Base-by-base conservation (phyloP, 2,329 filamentous ascomycete species). In the Paracamarosporium sp. region DNA sequence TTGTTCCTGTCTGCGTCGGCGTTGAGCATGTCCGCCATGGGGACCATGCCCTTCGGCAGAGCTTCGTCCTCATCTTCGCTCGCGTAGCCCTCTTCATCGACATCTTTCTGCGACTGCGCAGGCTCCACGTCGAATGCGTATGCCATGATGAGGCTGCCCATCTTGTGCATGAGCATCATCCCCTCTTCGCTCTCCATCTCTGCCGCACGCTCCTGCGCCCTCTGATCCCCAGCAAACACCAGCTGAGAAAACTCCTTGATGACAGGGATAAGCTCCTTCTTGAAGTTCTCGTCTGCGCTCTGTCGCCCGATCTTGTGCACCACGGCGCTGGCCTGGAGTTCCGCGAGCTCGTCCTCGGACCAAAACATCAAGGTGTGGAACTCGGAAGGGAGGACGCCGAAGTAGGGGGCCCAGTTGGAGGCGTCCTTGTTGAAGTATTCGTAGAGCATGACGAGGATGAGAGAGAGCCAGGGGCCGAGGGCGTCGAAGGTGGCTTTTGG, bases 291-390 rank as follows among this genome's bases (percentile, higher is more conserved):
- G 58, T 96, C 88, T 2, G 92, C 92, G 53, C 85, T 82, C 4
- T 85, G 80, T 64, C 87, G 91, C 46, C 92, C 93, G 62, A 97
- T 90, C 73, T 93, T 94, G 60, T 84, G 78, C 3, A 88, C 74
- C n/a, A 95, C 86, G 0, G 91, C 86, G 70, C 91, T 93, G 17
- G 89, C 90, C 77, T 94, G 89, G 8, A 97, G 84, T 67, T 89
- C 83, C 0, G 80, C 78, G 2, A 97, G 81, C 73, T 97, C 92
- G 1, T 81, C 78, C 0, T 84, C 80, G 1, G 85, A 81, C 93
- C 93, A 97, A 78, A 93, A 97, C 90, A 97, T 97, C 63, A 94
- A 84, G 2, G 92, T 96, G 73, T 95, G 86, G 70, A 97, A 97
- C 30, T 72, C 63, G 13, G 66, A 59, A 2, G 92, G 92, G 5